Percentiles rank a stretch among this genome's conserved stretches.
Evolutionary conservation across 441 rosid genomes (phyloP).

Genomic region (Flueggea neowawraea): DNA sequence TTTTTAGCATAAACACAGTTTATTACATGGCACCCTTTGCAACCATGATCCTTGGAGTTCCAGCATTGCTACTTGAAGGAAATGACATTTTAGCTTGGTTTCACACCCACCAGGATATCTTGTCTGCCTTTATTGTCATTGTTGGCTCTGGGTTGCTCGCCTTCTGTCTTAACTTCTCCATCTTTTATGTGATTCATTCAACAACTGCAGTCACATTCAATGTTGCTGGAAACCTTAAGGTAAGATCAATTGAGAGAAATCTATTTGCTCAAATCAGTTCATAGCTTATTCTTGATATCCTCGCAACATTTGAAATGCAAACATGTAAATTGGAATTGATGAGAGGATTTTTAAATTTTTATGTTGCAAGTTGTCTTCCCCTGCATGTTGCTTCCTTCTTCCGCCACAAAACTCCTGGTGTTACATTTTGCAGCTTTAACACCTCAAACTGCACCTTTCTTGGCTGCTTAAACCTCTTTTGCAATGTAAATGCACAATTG

Average conservation of each 20-base stretch:
- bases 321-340: too few species aligned
- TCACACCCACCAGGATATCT: conserved; percentile 46
- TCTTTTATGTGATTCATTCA: conserved; percentile 98
- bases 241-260: conserved; percentile 21
- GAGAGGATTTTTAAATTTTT: too few species aligned
- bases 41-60: conserved; percentile 86
- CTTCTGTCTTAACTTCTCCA: conserved; percentile 97
- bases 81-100: conserved; percentile 78
- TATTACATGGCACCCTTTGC: conserved; percentile 99
- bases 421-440: too few species aligned
- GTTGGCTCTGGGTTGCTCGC: conserved; percentile 92
- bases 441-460: too few species aligned
- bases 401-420: too few species aligned
- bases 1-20: conserved; percentile 88
- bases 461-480: too few species aligned
- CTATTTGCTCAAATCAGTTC: too few species aligned
- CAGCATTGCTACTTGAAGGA: conserved; percentile 92
- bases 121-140: conserved; percentile 68
- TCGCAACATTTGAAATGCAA: too few species aligned
- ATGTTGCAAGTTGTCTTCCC: too few species aligned
- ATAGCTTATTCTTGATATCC: too few species aligned
- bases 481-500: too few species aligned
- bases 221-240: conserved; percentile 99
- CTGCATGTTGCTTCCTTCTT: too few species aligned
- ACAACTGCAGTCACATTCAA: conserved; percentile 99